phyloP scores from a whole-genome alignment of 225 moss, liverwort and hornwort species.

The Asterella californica region DNA sequence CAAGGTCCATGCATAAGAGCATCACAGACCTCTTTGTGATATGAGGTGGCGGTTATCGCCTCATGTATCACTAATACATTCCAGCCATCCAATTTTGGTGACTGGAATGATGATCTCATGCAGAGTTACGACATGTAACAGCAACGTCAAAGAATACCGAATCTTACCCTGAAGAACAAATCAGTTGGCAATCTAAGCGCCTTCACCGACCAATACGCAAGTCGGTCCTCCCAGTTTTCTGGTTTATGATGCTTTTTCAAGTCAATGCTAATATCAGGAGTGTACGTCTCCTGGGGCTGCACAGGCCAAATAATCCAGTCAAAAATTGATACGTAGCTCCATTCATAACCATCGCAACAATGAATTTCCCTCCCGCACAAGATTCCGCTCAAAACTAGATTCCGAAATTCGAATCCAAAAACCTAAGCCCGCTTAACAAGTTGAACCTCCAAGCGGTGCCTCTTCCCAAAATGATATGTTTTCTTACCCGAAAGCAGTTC shows the following conservation, averaged over 20 bases:
- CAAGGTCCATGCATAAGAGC: conserved; percentile 23
- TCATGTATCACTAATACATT: background rate
- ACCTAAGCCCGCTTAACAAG: too few species aligned
- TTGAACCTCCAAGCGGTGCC: background rate
- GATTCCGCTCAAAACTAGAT: background rate
- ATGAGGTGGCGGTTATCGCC: too few species aligned
- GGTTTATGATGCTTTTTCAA: conserved; percentile 57
- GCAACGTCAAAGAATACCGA: background rate
- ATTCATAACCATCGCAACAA: too few species aligned
- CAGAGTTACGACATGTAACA: background rate
- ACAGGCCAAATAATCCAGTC: background rate
- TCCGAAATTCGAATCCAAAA: background rate
- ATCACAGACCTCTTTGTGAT: conserved; percentile 21
- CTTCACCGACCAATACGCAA: conserved; percentile 64
- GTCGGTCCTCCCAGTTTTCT: conserved; percentile 40
- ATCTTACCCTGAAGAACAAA: conserved; percentile 69
- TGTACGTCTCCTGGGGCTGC: conserved; percentile 79
- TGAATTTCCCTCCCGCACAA: too few species aligned
- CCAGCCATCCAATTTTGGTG: background rate
- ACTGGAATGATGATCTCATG: background rate
- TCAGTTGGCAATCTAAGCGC: conserved; percentile 58
- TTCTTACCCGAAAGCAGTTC: conserved; percentile 68
- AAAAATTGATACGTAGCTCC: background rate
- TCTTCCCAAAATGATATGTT: background rate
- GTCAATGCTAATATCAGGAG: conserved; percentile 50